These are phyloP conservation scores for Trametes punicea DNA, from an alignment of 768 basidiomycete species.

Conservation along the genomic window DNA sequence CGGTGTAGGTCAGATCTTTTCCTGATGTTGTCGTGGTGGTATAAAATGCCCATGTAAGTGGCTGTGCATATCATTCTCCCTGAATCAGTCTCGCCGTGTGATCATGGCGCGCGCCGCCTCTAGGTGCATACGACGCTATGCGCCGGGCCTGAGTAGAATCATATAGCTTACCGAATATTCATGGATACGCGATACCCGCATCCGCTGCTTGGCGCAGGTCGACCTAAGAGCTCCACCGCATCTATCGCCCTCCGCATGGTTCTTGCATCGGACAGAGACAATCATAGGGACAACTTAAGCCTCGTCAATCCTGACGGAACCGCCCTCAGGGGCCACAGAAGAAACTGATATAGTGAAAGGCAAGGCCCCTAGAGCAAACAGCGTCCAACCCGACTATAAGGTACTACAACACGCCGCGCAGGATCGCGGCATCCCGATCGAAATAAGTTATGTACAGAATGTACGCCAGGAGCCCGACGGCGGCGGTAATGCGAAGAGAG, in stretches of 20 bases:
- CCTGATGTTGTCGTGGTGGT: too few relatives aligned
- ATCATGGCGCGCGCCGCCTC: too few relatives aligned
- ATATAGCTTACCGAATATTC: too few relatives aligned
- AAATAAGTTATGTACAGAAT: neutral
- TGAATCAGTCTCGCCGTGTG: too few relatives aligned
- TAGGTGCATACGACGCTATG: too few relatives aligned
- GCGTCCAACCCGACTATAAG: neutral
- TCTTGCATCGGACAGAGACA: conserved; percentile 7
- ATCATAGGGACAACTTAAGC: conserved; percentile 11
- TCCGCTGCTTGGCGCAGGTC: too few relatives aligned
- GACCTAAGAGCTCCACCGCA: too few relatives aligned
- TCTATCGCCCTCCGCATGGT: conserved; percentile 16
- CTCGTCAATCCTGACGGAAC: conserved; percentile 17
- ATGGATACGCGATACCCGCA: too few relatives aligned
- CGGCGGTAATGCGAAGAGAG: neutral
- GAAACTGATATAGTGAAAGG: neutral
- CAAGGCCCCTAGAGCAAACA: neutral
- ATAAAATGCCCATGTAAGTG: too few relatives aligned
- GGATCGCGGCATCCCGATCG: neutral
- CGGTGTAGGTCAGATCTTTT: neutral
- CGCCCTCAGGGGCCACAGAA: conserved; percentile 3
- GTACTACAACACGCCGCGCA: conserved; percentile 6
- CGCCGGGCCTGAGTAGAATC: too few relatives aligned
- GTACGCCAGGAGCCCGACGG: neutral
- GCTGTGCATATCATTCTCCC: too few relatives aligned